phyloP scores from a whole-genome alignment of 305 asterid genomes.

The Andrographis paniculata region DNA sequence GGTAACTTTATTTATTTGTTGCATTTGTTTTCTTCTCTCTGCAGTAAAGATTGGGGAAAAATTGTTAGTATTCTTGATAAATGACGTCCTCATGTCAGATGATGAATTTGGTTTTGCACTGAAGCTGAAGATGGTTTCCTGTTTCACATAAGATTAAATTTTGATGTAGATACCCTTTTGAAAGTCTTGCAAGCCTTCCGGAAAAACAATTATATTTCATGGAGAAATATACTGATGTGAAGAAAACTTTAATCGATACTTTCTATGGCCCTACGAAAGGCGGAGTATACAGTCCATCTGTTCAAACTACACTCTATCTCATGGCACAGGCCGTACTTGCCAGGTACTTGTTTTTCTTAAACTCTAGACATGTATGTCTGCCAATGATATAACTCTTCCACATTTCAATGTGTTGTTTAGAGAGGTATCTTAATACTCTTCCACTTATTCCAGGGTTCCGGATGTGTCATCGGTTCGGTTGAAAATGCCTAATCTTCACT shows the following conservation, averaged over 20 bases:
- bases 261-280: slow-evolving; percentile 73
- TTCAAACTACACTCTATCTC: slow-evolving; percentile 75
- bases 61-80: too few species aligned
- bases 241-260: slow-evolving; percentile 48
- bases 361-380: slow-evolving; percentile 3
- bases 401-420: too few species aligned
- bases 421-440: neutral
- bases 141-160: slow-evolving; percentile 12
- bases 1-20: slow-evolving; percentile 43
- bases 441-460: slow-evolving; percentile 47
- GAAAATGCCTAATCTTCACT: slow-evolving; percentile 94
- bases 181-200: slow-evolving; percentile 55
- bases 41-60: neutral
- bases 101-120: too few species aligned
- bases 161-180: slow-evolving; percentile 56
- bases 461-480: slow-evolving; percentile 61
- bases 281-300: slow-evolving; percentile 96
- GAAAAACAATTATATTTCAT: slow-evolving; percentile 40
- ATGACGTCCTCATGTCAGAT: too few species aligned
- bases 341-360: slow-evolving; percentile 34
- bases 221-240: slow-evolving; percentile 60
- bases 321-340: slow-evolving; percentile 79
- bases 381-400: too few species aligned
- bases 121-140: slow-evolving; percentile 10
- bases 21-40: neutral